These are phyloP conservation scores for Emmonsiellopsis sp. DNA, from an alignment of 2,329 filamentous ascomycete species.

Conservation along the genomic window DNA sequence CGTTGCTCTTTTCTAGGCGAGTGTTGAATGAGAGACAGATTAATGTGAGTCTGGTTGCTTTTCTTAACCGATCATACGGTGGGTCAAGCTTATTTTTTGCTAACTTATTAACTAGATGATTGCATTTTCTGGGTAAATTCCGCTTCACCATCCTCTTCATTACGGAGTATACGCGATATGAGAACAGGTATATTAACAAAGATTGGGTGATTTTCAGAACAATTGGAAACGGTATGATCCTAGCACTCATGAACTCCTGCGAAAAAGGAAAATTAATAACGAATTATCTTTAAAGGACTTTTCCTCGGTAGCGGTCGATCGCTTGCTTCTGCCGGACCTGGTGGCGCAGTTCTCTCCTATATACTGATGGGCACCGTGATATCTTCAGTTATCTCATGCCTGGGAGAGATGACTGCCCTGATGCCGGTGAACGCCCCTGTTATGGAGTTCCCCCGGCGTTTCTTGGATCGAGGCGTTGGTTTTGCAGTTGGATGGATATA, in stretches of 20 bases:
- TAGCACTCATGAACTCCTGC: background rate
- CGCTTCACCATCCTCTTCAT: background rate
- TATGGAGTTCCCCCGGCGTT: conserved; percentile 32
- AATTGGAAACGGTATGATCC: conserved; percentile 30
- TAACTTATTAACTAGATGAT: conserved; percentile 29
- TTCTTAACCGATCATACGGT: background rate
- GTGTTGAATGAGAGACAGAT: conserved; percentile 34
- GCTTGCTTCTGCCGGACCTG: conserved; percentile 33
- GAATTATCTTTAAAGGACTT: conserved; percentile 19
- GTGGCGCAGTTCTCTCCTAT: conserved; percentile 33
- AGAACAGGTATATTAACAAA: background rate
- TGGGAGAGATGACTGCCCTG: conserved; percentile 37
- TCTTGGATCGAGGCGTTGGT: conserved; percentile 35
- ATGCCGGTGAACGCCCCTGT: conserved; percentile 34
- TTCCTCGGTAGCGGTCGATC: conserved; percentile 35
- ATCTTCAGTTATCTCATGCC: conserved; percentile 34
- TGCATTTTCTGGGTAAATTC: conserved; percentile 34
- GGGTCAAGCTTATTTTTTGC: background rate
- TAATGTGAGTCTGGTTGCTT: conserved; percentile 17
- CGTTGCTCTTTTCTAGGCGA: conserved; percentile 21
- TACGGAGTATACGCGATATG: background rate
- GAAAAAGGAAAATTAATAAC: background rate
- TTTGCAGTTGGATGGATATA: conserved; percentile 40
- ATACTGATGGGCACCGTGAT: conserved; percentile 37
- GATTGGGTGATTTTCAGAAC: conserved; percentile 18